phyloP scores from a whole-genome alignment of 2,329 filamentous ascomycete species.

The Aspergillus costaricaensis region DNA sequence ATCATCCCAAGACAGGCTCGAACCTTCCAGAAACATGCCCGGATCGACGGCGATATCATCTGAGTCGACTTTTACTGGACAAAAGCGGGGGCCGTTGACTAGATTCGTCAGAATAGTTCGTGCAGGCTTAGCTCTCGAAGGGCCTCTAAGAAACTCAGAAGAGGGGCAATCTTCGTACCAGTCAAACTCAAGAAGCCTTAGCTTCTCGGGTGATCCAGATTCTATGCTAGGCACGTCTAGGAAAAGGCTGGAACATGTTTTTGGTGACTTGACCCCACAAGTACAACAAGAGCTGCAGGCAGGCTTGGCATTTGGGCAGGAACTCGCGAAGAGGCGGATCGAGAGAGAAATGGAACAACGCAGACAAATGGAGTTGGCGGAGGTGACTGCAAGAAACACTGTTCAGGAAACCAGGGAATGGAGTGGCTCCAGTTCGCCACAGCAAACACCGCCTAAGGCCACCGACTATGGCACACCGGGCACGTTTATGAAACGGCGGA shows the following conservation, averaged over 20 bases:
- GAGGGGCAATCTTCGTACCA: constrained; percentile 1
- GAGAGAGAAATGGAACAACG: constrained; percentile 16
- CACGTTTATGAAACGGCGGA: constrained; percentile 32
- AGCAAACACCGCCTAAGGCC: constrained; percentile 4
- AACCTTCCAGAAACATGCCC: constrained; percentile 14
- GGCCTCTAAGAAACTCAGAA: constrained; percentile 29
- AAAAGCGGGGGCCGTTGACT: constrained; percentile 24
- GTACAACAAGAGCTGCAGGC: constrained; percentile 44
- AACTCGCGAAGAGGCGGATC: constrained; percentile 42
- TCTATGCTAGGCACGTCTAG: constrained; percentile 26
- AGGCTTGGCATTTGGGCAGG: constrained; percentile 46
- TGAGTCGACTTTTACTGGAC: neutral
- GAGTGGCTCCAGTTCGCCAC: constrained; percentile 15
- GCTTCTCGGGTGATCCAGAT: constrained; percentile 13
- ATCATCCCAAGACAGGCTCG: neutral
- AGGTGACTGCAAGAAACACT: constrained; percentile 4
- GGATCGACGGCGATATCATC: constrained; percentile 17
- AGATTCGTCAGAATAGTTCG: constrained; percentile 39
- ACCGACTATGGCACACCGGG: constrained; percentile 15
- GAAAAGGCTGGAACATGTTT: constrained; percentile 37
- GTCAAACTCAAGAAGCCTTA: constrained; percentile 8
- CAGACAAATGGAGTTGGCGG: constrained; percentile 2
- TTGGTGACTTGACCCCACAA: constrained; percentile 40
- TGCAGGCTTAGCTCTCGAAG: constrained; percentile 41
- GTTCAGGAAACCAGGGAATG: constrained; percentile 1